These are phyloP conservation scores for Phytophthora palmivora DNA, from an alignment of 352 stramenopile species.

Conservation along the genomic window DNA sequence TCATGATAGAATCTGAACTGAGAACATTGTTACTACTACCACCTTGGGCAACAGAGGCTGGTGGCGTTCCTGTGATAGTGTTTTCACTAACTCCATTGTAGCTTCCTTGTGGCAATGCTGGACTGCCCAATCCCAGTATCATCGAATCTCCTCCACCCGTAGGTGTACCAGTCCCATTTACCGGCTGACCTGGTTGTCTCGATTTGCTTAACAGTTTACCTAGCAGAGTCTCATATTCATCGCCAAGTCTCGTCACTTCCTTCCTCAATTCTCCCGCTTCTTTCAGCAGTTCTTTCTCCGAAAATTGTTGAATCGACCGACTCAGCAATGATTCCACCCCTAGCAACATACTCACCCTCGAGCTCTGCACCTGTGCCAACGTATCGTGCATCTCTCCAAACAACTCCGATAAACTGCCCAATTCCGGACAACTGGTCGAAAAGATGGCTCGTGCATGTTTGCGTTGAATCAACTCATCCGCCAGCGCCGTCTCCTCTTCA, in stretches of 20 bases:
- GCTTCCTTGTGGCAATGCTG: conserved; percentile 21
- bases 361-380: conserved; percentile 83
- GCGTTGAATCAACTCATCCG: conserved; percentile 73
- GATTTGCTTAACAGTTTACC: conserved; percentile 84
- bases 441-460: conserved; percentile 89
- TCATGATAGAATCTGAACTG: conserved; percentile 14
- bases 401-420: conserved; percentile 77
- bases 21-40: conserved; percentile 33
- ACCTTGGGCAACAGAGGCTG: conserved; percentile 16
- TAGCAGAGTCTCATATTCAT: conserved; percentile 85
- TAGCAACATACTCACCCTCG: conserved; percentile 82
- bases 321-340: conserved; percentile 83
- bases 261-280: conserved; percentile 73
- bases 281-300: conserved; percentile 76
- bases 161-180: conserved; percentile 35
- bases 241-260: conserved; percentile 67
- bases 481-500: conserved; percentile 73
- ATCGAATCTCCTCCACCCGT: conserved; percentile 27
- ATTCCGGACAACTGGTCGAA: conserved; percentile 75
- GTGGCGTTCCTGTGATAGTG: conserved; percentile 24
- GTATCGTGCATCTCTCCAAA: conserved; percentile 89
- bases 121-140: conserved; percentile 35
- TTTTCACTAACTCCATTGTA: conserved; percentile 24
- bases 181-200: conserved; percentile 35
- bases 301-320: conserved; percentile 68